Evolutionary conservation across 164 flowering plant genomes (phyloP).

Genomic region (Piper betle): DNA sequence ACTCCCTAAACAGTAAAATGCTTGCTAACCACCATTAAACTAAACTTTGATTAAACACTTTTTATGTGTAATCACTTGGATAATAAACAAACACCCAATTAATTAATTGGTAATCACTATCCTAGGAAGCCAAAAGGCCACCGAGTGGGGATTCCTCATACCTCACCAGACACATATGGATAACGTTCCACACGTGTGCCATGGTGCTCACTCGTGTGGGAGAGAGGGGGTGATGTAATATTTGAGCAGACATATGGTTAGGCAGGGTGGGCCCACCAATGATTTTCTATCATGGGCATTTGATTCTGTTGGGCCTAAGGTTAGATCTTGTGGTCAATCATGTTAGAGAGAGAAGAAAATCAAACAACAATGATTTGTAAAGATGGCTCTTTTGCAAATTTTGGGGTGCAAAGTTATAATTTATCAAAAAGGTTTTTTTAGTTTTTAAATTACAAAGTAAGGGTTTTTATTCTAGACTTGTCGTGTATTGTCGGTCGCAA

Average conservation of each 20-base stretch:
- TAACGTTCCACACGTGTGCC: background rate
- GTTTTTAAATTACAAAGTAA: too few relatives aligned
- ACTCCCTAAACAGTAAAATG: too few relatives aligned
- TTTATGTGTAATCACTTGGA: background rate
- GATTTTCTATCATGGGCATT: constrained; percentile 10
- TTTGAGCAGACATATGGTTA: constrained; percentile 1
- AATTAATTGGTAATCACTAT: background rate
- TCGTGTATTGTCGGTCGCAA: too few relatives aligned
- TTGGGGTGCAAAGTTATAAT: too few relatives aligned
- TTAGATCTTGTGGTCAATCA: constrained; percentile 1
- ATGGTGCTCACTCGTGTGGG: background rate
- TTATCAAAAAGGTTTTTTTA: too few relatives aligned
- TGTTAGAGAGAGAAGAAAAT: constrained; percentile 1
- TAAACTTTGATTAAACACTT: background rate
- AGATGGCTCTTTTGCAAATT: too few relatives aligned
- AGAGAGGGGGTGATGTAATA: background rate
- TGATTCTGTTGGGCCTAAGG: constrained; percentile 1
- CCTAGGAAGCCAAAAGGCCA: background rate
- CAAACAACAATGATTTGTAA: too few relatives aligned
- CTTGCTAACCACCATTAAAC: background rate
- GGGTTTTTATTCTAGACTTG: too few relatives aligned
- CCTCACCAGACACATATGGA: background rate
- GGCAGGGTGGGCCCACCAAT: constrained; percentile 9
- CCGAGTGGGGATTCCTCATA: background rate
- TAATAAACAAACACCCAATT: background rate